Percentiles rank a stretch among this genome's conserved stretches.
phyloP scores from a whole-genome alignment of 75 land plant species.

The Pinus albicaulis region DNA sequence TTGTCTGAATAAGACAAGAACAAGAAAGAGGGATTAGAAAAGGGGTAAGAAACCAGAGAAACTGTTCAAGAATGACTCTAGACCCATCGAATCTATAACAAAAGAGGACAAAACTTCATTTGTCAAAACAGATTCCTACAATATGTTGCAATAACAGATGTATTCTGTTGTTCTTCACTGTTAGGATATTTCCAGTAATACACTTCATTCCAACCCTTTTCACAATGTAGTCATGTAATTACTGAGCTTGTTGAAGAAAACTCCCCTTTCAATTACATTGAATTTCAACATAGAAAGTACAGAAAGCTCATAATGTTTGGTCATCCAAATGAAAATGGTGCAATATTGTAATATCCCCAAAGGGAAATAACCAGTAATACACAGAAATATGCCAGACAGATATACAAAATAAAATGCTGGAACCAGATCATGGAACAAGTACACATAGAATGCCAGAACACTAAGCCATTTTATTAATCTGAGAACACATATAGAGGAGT shows the following conservation, averaged over 20 bases:
- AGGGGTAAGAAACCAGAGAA: no score
- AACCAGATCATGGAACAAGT: no score
- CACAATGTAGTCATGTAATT: background rate
- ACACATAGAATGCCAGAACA: no score
- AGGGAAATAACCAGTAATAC: no score
- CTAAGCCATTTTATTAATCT: no score
- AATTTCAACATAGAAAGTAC: background rate
- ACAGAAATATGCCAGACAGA: no score
- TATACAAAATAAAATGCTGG: no score
- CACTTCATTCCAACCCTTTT: background rate
- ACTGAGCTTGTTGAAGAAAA: background rate
- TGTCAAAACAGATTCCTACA: background rate
- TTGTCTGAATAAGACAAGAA: constrained; percentile 46
- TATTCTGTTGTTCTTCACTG: background rate
- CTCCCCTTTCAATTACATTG: background rate
- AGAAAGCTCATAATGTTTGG: no score
- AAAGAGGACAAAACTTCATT: background rate
- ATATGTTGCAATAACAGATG: background rate
- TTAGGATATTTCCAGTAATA: background rate
- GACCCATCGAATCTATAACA: background rate
- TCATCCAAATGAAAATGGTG: no score
- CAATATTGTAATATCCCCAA: no score
- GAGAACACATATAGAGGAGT: no score
- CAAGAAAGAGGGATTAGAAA: background rate
- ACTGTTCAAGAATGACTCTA: background rate